These are phyloP conservation scores for Wilcoxina mikolae DNA, from an alignment of 495 filamentous ascomycete genomes.

Conservation along the genomic window DNA sequence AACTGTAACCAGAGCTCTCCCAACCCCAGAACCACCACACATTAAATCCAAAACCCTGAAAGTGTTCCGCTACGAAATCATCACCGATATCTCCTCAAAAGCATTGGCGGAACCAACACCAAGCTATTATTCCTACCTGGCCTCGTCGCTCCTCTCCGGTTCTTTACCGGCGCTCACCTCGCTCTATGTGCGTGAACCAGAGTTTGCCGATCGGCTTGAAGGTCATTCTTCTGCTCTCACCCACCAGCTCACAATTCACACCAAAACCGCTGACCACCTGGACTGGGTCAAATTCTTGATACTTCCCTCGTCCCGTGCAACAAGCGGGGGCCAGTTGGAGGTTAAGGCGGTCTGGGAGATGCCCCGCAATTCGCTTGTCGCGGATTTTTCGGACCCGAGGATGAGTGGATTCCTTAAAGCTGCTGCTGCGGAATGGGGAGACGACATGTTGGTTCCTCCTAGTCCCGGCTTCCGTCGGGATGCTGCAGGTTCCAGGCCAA, in stretches of 20 bases:
- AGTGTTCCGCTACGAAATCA: slow-evolving; percentile 71
- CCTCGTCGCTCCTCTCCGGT: slow-evolving; percentile 59
- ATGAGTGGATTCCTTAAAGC: slow-evolving; percentile 5
- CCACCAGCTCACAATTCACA: slow-evolving; percentile 18
- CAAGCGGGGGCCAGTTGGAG: slow-evolving; percentile 13
- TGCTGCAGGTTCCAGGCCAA: background rate
- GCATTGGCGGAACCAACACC: slow-evolving; percentile 45
- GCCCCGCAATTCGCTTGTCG: slow-evolving; percentile 11
- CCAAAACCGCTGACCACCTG: slow-evolving; percentile 20
- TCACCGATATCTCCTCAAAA: slow-evolving; percentile 39
- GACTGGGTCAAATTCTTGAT: slow-evolving; percentile 22
- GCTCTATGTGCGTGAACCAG: slow-evolving; percentile 71
- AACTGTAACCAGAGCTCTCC: slow-evolving; percentile 29
- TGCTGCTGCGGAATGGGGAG: background rate
- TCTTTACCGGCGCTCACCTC: slow-evolving; percentile 54
- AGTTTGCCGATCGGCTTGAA: slow-evolving; percentile 61
- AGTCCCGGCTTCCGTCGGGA: background rate
- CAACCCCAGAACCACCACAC: slow-evolving; percentile 41
- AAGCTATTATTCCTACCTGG: slow-evolving; percentile 78
- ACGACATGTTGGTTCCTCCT: slow-evolving; percentile 1
- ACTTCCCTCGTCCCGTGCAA: background rate
- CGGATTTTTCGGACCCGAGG: slow-evolving; percentile 4
- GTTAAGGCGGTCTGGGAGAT: slow-evolving; percentile 18
- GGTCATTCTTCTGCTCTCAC: slow-evolving; percentile 27
- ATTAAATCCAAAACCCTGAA: slow-evolving; percentile 51